phyloP scores from a whole-genome alignment of 2,329 filamentous ascomycete genomes.

The Plectosphaerella plurivora region DNA sequence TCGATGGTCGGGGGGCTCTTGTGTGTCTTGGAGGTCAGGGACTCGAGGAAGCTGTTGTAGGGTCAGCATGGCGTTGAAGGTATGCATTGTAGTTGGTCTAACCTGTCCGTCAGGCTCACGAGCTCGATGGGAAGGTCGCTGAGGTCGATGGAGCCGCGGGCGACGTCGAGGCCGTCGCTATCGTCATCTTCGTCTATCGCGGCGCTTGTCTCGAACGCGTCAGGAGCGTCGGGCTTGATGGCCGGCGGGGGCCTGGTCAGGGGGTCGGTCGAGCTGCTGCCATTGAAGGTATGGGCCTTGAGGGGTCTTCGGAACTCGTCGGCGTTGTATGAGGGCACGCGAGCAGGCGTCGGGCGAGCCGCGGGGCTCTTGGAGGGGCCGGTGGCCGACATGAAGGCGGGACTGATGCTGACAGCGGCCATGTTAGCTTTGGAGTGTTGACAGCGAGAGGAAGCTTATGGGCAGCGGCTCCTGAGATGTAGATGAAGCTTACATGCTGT shows the following conservation, averaged over 20 bases:
- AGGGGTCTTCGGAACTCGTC: background rate
- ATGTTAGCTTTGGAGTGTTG: background rate
- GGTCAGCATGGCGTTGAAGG: slow-evolving; percentile 12
- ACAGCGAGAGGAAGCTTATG: background rate
- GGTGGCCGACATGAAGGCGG: slow-evolving; percentile 26
- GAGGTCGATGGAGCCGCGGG: slow-evolving; percentile 62
- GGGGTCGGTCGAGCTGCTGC: background rate
- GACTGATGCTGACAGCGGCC: slow-evolving; percentile 8
- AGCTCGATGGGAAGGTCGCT: slow-evolving; percentile 94
- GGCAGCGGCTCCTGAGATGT: background rate
- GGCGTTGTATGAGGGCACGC: slow-evolving; percentile 19
- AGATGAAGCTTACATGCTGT: background rate
- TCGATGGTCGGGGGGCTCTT: slow-evolving; percentile 79
- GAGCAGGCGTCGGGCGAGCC: slow-evolving; percentile 23
- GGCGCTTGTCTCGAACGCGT: slow-evolving; percentile 45
- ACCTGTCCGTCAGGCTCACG: slow-evolving; percentile 84
- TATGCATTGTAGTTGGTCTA: slow-evolving; percentile 15
- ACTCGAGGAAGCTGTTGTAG: slow-evolving; percentile 74
- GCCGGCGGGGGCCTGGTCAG: slow-evolving; percentile 10
- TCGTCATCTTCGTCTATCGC: slow-evolving; percentile 36
- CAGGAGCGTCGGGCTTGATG: slow-evolving; percentile 26
- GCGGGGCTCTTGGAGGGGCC: slow-evolving; percentile 19
- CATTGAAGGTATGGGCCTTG: background rate
- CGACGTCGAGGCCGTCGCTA: slow-evolving; percentile 37
- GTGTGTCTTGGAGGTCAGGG: slow-evolving; percentile 81